These are phyloP conservation scores for Cercospora sojina DNA, from an alignment of 2,329 filamentous ascomycete genomes.

Conservation along the genomic window DNA sequence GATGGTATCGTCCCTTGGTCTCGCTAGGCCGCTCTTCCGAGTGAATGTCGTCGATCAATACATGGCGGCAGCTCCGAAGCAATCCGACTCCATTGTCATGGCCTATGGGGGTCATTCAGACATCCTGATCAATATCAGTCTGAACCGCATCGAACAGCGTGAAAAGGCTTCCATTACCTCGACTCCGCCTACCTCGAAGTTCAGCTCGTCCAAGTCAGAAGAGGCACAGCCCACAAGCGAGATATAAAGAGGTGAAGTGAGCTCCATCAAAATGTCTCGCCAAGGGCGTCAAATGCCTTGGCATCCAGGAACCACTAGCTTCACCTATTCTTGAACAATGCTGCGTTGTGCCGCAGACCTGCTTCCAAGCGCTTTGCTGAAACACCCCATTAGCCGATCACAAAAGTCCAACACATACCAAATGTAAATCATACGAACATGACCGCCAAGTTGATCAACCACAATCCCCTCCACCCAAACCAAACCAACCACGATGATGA, in stretches of 20 bases:
- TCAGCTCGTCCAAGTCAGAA: background rate
- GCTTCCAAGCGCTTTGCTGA: background rate
- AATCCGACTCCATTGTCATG: too few species aligned
- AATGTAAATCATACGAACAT: too few species aligned
- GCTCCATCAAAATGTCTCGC: background rate
- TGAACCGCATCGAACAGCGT: background rate
- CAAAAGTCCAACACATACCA: too few species aligned
- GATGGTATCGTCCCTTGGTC: too few species aligned
- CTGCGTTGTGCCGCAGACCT: background rate
- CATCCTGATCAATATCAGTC: background rate
- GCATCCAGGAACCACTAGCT: background rate
- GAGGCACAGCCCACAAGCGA: background rate
- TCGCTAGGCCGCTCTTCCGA: too few species aligned
- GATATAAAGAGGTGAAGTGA: background rate
- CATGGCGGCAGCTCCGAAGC: too few species aligned
- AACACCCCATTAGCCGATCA: too few species aligned
- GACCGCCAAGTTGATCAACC: background rate
- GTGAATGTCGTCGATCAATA: too few species aligned
- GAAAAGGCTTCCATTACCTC: background rate
- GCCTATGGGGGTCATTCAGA: too few species aligned
- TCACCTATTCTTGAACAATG: background rate
- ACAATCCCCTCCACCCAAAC: background rate
- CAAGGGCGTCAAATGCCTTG: background rate
- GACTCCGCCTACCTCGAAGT: background rate
- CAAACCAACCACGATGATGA: background rate